Evolutionary conservation across 768 basidiomycete species (phyloP), one percentile per base, ranked within the genome.

Genomic region (Rhizopogon vesiculosus): DNA sequence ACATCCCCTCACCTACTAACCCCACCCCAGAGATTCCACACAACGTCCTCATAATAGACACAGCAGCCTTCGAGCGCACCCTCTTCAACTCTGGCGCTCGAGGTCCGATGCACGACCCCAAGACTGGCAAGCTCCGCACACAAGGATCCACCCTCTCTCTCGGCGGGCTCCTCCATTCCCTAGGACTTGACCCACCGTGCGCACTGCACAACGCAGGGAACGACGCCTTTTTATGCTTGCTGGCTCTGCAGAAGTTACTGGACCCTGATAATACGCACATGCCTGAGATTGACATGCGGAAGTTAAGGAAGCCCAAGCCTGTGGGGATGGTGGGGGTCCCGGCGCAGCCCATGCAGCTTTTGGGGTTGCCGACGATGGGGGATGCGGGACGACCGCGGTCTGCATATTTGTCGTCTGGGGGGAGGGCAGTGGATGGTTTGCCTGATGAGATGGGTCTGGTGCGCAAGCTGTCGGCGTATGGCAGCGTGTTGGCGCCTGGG

Each of bases 181-280:
- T 89, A 38, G 76, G 78, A 16, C 57, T 69, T 40, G 57, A 60
- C 1, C 53, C 62, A 8, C 65, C 63, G 15, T 82, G 80, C 55
- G 65, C 69, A 13, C 65, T 86, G 56, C 82, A 87, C 66, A 91
- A 91, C 62, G 74, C 90, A n/a, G 90, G 90, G 13, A 93, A 93
- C 66, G 86, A 89, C 58, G 86, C 91, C 3, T 82, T 88, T 62
- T 74, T 87, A 75, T 72, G 74, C 50, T 78, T 93, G 29, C 81
- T 87, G 42, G 81, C 76, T 12, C 73, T 92, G 31, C 90, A 93
- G 63, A 74, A 81, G 62, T 77, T 93, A 40, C 68, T 89, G 12
- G 85, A 86, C 52, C 85, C 84, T 0, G 69, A 71, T 12, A 78
- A 60, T 22, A 63, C 66, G 3, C 78, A 78, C 66, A 60, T 6